Evolutionary conservation across 768 basidiomycete genomes (phyloP), one percentile per base, ranked within the genome.

Genomic region (Coprinellus aureogranulatus): DNA sequence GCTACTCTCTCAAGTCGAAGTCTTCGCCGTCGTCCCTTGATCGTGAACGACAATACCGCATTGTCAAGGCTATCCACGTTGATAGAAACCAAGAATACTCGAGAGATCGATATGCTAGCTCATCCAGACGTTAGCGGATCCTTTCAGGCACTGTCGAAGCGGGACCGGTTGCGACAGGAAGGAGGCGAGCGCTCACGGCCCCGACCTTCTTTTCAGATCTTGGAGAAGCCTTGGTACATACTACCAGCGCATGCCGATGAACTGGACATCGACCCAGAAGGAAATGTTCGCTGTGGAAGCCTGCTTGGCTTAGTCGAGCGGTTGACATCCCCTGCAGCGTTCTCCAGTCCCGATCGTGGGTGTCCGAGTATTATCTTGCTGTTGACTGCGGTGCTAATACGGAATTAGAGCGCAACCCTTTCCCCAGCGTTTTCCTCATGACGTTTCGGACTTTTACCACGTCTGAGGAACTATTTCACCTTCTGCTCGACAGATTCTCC

Each of bases 391-490:
- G 50, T 30, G 25, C 58, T 45, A 55, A 50, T 10, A 39, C 37
- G 48, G 53, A 25, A 42, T 49, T 57, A 52, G 67, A 67, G 48
- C 59, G 61, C 44, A 67, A 62, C 23, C 55, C 67, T 11, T 88
- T 79, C 67, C 76, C 79, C 26, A 75, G 79, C 30, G 78, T 83
- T n/a, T 95, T 96, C 74, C 77, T 95, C 45, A 86, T 84, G 71
- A 94, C 92, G 16, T 92, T 90, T 73, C 80, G 86, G 53, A 89
- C 90, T 0, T 93, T 95, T 67, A 86, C 84, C 25, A 83, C 83
- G 5, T 81, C 90, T 2, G 80, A 85, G 41, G 74, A 79, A 41
- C 70, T 95, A 2, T 86, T 93, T 61, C 85, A 89, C 28, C 72
- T 84, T 50, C 81, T 95, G 28, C 72, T 86, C 18, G 79, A 83